Base-by-base conservation (phyloP, 257 asterid species). In the Cruciata laevipes region DNA sequence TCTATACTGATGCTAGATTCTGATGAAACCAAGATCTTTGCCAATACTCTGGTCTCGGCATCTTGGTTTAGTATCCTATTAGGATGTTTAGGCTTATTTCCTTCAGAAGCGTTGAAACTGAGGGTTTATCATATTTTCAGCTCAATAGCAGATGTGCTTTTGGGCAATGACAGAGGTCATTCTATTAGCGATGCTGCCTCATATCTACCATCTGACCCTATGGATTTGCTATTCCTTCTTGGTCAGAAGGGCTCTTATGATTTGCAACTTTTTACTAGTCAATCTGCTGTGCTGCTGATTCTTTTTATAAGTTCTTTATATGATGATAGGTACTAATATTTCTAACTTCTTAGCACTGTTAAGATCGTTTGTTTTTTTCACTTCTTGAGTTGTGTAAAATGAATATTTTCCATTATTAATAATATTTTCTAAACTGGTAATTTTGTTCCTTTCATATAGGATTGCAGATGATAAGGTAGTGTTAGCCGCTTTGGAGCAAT, bases 401-500 rank as follows among this genome's bases (percentile, higher is more conserved):
- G 40, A 37, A 30, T 17, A 14, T 30, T 35, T 63, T 52, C 40
- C 27, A 25, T 60, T 77, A 66, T 71, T 18, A 17, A 47, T 47
- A 31, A 7, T 18, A 35, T 33, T 35, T 62, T 62, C 24, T 62
- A n/a, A 61, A 8, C n/a, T 62, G 25, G 23, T 9, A 3, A 42
- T 32, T 63, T 53, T 25, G 35, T 51, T 60, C 57, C 57, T 53
- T 47, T 47, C 66, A 53, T 25, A 73, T 63, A 93, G 99, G 80
- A 73, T 93, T 80, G 95, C 92, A 59, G 95, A 90, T 81, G 96
- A 88, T 65, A 90, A 77, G 78, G 51, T 88, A 84, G 86, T 85
- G 52, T 83, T 93, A 73, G 90, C 97, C 78, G 90, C 99, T 21
- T 77, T 93, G 68, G 99, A 93, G 79, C 99, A 93, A 72, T 93